Conservation (phyloP, 345 rosid genomes). For the Nephelium lappaceum region DNA sequence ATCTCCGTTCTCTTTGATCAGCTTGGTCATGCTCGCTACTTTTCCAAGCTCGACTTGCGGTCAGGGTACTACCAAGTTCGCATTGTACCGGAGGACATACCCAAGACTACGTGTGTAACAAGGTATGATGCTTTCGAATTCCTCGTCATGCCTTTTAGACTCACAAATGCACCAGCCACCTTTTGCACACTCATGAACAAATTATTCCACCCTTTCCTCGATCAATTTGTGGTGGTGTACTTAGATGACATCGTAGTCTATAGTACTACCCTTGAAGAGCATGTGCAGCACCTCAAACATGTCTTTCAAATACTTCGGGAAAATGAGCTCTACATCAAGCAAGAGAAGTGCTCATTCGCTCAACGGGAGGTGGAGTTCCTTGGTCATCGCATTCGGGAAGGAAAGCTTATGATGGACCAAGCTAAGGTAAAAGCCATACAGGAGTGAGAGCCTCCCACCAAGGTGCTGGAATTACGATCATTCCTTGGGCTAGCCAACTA, state of each 20-base stretch:
- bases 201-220: too few species aligned
- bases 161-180: slow-evolving; percentile 1
- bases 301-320: too few species aligned
- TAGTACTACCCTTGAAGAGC: too few species aligned
- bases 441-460: background rate
- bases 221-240: too few species aligned
- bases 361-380: background rate
- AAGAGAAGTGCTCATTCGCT: slow-evolving; percentile 9
- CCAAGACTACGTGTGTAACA: background rate
- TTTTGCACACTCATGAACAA: background rate
- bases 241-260: too few species aligned
- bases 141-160: background rate
- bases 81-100: too few species aligned
- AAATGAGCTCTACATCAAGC: background rate
- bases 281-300: too few species aligned
- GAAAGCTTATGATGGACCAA: background rate
- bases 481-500: slow-evolving; percentile 14
- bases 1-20: background rate
- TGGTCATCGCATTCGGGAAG: background rate
- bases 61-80: too few species aligned
- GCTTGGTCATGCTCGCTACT: background rate
- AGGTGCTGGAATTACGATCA: background rate
- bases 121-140: background rate
- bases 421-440: background rate
- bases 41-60: background rate